Percentiles rank a stretch among this genome's conserved stretches.
Evolutionary conservation across 768 basidiomycete genomes (phyloP).

Genomic region (Mycena filopes): DNA sequence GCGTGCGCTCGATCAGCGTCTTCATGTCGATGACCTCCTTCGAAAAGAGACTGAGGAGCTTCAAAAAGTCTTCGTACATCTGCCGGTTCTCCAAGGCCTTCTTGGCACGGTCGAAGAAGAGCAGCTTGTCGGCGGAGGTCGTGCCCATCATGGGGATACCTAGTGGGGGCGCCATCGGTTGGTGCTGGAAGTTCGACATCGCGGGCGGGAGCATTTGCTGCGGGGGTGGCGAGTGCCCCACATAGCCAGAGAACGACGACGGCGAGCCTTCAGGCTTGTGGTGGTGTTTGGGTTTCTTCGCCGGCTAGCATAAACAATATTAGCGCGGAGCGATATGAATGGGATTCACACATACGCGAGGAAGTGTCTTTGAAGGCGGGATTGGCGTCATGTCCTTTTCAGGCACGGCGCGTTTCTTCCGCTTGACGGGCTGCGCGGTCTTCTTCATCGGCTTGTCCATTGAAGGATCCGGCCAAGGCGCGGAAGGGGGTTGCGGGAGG

Average conservation of each 20-base stretch:
- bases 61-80: constrained; percentile 93
- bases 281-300: constrained; percentile 71
- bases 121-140: constrained; percentile 75
- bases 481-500: constrained; percentile 58
- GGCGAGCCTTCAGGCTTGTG: constrained; percentile 71
- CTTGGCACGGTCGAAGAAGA: constrained; percentile 96
- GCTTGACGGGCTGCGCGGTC: constrained; percentile 55
- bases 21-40: constrained; percentile 91
- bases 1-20: constrained; percentile 83
- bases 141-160: constrained; percentile 38
- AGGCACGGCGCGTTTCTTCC: constrained; percentile 68
- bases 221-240: constrained; percentile 54
- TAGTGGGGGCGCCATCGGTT: constrained; percentile 33
- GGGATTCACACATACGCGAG: constrained; percentile 53
- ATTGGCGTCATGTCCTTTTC: constrained; percentile 79
- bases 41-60: constrained; percentile 89
- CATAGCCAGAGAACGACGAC: constrained; percentile 60
- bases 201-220: constrained; percentile 41
- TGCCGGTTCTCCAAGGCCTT: constrained; percentile 79
- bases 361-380: constrained; percentile 59
- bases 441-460: constrained; percentile 58
- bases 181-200: constrained; percentile 33
- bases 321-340: constrained; percentile 2
- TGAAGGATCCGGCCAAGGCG: constrained; percentile 53
- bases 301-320: constrained; percentile 42